Evolutionary conservation across 805 yeast species (phyloP).

Genomic region (Scheffersomyces amazonensis): DNA sequence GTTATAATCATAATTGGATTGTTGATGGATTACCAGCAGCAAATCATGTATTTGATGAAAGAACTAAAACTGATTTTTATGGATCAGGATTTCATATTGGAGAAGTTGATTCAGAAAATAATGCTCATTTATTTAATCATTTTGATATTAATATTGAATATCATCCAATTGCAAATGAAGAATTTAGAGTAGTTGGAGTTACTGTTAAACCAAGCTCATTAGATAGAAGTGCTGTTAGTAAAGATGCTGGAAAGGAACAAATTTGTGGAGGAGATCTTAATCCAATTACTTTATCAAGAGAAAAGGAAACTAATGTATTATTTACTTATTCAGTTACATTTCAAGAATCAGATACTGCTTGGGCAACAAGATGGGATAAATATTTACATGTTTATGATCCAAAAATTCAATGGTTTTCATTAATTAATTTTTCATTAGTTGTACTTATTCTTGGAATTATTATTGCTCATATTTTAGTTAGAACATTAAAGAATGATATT

Average conservation of each 20-base stretch:
- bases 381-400: slow-evolving; percentile 90
- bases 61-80: slow-evolving; percentile 62
- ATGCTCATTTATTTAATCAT: slow-evolving; percentile 74
- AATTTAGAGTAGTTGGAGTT: slow-evolving; percentile 88
- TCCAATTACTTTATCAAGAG: slow-evolving; percentile 49
- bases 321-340: slow-evolving; percentile 86
- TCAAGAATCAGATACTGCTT: slow-evolving; percentile 64
- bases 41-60: slow-evolving; percentile 50
- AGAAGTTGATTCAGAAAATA: slow-evolving; percentile 51
- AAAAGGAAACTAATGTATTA: slow-evolving; percentile 53
- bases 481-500: slow-evolving; percentile 83
- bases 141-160: slow-evolving; percentile 77
- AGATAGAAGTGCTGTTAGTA: slow-evolving; percentile 26
- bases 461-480: slow-evolving; percentile 72
- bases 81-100: slow-evolving; percentile 85
- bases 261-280: slow-evolving; percentile 28
- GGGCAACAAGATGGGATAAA: slow-evolving; percentile 99
- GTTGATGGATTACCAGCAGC: slow-evolving; percentile 96
- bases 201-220: slow-evolving; percentile 67
- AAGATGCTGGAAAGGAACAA: slow-evolving; percentile 20
- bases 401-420: slow-evolving; percentile 93
- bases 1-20: slow-evolving; percentile 88
- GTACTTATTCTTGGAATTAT: slow-evolving; percentile 74
- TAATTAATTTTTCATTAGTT: slow-evolving; percentile 79
- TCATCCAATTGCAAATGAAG: slow-evolving; percentile 66